A percentile compares a stretch with the other conserved stretches of the same genome.
Conservation (phyloP, 352 stramenopile species). For the Globisporangium solare region DNA sequence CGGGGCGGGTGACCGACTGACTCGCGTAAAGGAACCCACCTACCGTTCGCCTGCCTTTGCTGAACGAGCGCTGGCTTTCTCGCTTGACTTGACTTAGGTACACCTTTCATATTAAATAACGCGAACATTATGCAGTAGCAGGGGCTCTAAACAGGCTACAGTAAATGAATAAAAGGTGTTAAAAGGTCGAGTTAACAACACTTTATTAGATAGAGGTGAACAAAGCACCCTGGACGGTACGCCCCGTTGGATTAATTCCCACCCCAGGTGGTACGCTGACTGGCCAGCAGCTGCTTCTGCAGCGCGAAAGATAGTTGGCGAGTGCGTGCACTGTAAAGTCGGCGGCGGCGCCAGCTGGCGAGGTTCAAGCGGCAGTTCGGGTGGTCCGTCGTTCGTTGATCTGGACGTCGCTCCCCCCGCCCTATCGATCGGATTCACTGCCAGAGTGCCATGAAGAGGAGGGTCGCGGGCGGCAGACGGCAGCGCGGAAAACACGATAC, state of each 20-base stretch:
- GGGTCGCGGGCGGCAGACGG: background rate
- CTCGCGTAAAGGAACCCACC: constrained; percentile 2
- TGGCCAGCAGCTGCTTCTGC: constrained; percentile 7
- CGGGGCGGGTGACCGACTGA: constrained; percentile 5
- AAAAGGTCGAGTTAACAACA: background rate
- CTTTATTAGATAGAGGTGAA: background rate
- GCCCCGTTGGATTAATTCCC: background rate
- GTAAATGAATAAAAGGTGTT: background rate
- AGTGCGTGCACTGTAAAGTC: background rate
- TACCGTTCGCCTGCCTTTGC: constrained; percentile 14
- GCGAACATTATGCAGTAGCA: background rate
- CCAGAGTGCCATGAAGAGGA: background rate
- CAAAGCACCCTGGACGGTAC: background rate
- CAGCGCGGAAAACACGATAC: too few species aligned
- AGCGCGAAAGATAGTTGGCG: constrained; percentile 12
- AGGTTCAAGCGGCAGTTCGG: constrained; percentile 6
- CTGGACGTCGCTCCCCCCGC: constrained; percentile 1
- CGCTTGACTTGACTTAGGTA: background rate
- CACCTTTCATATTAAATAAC: background rate
- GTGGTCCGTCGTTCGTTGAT: constrained; percentile 7
- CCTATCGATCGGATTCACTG: background rate
- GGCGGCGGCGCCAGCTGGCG: constrained; percentile 7
- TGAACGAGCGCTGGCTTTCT: constrained; percentile 8
- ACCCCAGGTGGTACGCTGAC: constrained; percentile 5
- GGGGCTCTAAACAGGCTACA: background rate